These are phyloP conservation scores for Colletotrichum tofieldiae DNA, from an alignment of 2,329 filamentous ascomycete species.

Conservation along the genomic window DNA sequence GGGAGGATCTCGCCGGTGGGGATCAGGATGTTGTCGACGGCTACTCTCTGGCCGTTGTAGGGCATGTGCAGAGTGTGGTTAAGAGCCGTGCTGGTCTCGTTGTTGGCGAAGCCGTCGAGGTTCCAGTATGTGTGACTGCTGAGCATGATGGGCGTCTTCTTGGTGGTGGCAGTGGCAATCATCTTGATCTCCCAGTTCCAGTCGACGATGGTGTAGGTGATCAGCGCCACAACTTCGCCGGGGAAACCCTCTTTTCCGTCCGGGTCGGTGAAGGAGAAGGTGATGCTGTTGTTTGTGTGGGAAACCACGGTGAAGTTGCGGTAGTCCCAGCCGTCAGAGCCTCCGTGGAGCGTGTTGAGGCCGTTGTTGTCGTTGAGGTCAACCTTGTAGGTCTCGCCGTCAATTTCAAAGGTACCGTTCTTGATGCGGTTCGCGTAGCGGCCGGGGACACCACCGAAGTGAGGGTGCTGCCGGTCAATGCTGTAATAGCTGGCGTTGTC, in stretches of 20 bases:
- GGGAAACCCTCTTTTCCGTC: conserved; percentile 85
- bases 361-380: conserved; percentile 76
- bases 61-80: conserved; percentile 83
- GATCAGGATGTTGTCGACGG: conserved; percentile 79
- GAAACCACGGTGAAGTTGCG: conserved; percentile 84
- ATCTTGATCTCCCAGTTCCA: conserved; percentile 82
- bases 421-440: conserved; percentile 87
- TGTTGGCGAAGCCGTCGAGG: conserved; percentile 83
- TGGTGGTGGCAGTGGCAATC: conserved; percentile 78
- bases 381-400: conserved; percentile 73
- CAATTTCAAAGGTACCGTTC: conserved; percentile 81
- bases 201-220: conserved; percentile 80
- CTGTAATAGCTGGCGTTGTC: conserved; percentile 83
- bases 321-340: conserved; percentile 82
- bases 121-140: conserved; percentile 86
- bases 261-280: conserved; percentile 81
- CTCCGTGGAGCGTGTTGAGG: conserved; percentile 78
- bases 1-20: conserved; percentile 83
- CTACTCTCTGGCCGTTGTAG: conserved; percentile 79
- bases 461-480: conserved; percentile 75
- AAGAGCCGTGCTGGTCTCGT: conserved; percentile 74
- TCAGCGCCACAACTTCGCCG: conserved; percentile 80
- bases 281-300: conserved; percentile 77
- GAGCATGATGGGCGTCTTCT: conserved; percentile 88
- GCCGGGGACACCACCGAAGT: conserved; percentile 81